These are phyloP conservation scores for Kodamaea neixiangensis DNA, from an alignment of 805 yeast species.

Conservation along the genomic window DNA sequence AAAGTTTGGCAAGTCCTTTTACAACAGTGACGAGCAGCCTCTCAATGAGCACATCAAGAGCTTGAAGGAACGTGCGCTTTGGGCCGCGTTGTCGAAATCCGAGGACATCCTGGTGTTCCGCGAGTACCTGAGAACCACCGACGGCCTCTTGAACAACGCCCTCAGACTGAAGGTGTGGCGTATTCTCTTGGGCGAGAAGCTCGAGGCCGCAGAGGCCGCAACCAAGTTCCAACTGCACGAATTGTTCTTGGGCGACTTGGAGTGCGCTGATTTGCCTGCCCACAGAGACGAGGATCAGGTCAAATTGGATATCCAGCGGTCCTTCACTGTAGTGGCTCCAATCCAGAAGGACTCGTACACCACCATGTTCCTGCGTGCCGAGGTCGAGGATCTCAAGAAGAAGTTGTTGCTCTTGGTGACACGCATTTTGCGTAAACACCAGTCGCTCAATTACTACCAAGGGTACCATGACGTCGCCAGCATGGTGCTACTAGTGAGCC, in stretches of 20 bases:
- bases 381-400: conserved; percentile 37
- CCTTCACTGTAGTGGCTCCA: conserved; percentile 45
- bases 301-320: conserved; percentile 70
- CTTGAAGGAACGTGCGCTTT: conserved; percentile 38
- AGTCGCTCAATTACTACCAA: conserved; percentile 76
- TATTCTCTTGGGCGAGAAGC: conserved; percentile 35
- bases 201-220: background rate
- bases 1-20: conserved; percentile 48
- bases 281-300: conserved; percentile 83
- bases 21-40: conserved; percentile 42
- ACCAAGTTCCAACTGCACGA: background rate
- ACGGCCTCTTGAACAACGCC: conserved; percentile 47
- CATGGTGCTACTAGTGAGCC: conserved; percentile 58
- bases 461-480: conserved; percentile 90
- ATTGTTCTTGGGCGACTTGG: conserved; percentile 4
- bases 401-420: conserved; percentile 48
- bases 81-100: conserved; percentile 33
- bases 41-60: conserved; percentile 38
- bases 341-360: conserved; percentile 29
- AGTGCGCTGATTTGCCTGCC: conserved; percentile 26
- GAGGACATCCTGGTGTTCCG: conserved; percentile 21
- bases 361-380: conserved; percentile 32
- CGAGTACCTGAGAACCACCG: conserved; percentile 44
- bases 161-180: conserved; percentile 56
- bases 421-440: conserved; percentile 59